Evolutionary conservation across 176 grass and related monocot genomes (phyloP), one percentile per base, ranked within the genome.

Genomic region (Saccharum officinarum): DNA sequence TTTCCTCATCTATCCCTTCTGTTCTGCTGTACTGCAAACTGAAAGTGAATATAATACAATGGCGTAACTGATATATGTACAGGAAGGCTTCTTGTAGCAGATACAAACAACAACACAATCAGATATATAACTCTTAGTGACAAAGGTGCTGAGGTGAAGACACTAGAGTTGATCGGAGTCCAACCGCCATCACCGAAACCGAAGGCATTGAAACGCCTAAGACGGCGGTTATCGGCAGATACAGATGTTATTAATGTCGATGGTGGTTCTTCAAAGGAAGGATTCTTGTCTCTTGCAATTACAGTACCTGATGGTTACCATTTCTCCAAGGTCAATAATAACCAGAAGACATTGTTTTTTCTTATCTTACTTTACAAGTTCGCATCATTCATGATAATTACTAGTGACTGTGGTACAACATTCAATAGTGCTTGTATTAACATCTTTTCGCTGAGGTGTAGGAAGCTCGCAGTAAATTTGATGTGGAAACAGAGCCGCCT

Each of bases 21-120:
- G 26, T 64, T 16, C 20, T 20, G 26, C 69, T 82, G 46, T 76
- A 45, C 55, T 60, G 28, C 36, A 69, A 70, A 8, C 22, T 85
- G 77, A 49, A 71, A 78, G 55, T 72, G 25, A 30, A 49, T 75
- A 45, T 39, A 70, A 78, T 28, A 57, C 14, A 71, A 59, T n/a
- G 68, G 7, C 30, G 5, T 60, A 11, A 47, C 28, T 71, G n/a
- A 83, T 85, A 88, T 91, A 23, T 89, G 59, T 91, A 80, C 83
- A 98, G 97, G 93, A 66, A 94, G 75, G 71, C 84, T 98, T 82
- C 85, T 98, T 82, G 88, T 98, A 91, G 91, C 97, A 52, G 97
- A 98, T 89, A 98, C 97, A 92, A 98, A 98, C 82, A 98, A 98
- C 78, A 95, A 79, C 55, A 31, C 89, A 71, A 98, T 98, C 73